A percentile compares a stretch with the other conserved stretches of the same genome.
Evolutionary conservation across 1,139 yeast species (phyloP).

Genomic region (Hemisphaericaspora xylofermentans): DNA sequence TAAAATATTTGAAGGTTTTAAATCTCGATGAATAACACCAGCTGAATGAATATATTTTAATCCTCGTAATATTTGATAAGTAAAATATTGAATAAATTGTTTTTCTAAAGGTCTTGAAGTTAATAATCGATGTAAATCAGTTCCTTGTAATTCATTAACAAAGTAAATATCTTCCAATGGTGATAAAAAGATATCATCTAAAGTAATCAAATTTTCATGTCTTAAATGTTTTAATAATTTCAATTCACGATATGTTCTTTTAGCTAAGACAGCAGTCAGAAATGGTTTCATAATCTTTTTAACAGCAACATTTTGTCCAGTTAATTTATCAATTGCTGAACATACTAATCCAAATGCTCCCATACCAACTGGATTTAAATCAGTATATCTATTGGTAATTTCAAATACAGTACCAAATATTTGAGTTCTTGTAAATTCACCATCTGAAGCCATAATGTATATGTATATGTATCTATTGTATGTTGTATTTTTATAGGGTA

Average conservation of each 20-base stretch:
- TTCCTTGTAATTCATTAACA: conserved; percentile 95
- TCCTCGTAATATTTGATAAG: conserved; percentile 91
- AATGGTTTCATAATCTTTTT: conserved; percentile 98
- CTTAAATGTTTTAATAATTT: conserved; percentile 88
- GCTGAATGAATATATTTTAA: conserved; percentile 95
- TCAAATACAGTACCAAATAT: conserved; percentile 91
- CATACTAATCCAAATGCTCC: conserved; percentile 98
- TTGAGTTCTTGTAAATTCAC: conserved; percentile 51
- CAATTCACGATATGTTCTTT: conserved; percentile 93
- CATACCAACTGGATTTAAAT: conserved; percentile 97
- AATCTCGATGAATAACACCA: conserved; percentile 93
- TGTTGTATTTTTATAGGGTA: background rate
- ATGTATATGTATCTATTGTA: background rate
- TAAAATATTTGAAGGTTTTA: conserved; percentile 88
- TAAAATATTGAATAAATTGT: conserved; percentile 93
- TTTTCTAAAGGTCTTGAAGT: conserved; percentile 93
- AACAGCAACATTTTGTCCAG: conserved; percentile 93
- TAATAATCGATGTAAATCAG: conserved; percentile 87
- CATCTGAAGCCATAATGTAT: conserved; percentile 36
- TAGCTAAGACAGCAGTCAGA: conserved; percentile 90
- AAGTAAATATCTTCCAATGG: conserved; percentile 96
- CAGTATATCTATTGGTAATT: conserved; percentile 86
- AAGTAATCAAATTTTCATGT: conserved; percentile 90
- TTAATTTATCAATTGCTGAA: conserved; percentile 88
- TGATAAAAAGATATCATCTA: conserved; percentile 90